These are phyloP conservation scores for Scedosporium minutisporum DNA, from an alignment of 2,329 filamentous ascomycete species.

Conservation along the genomic window DNA sequence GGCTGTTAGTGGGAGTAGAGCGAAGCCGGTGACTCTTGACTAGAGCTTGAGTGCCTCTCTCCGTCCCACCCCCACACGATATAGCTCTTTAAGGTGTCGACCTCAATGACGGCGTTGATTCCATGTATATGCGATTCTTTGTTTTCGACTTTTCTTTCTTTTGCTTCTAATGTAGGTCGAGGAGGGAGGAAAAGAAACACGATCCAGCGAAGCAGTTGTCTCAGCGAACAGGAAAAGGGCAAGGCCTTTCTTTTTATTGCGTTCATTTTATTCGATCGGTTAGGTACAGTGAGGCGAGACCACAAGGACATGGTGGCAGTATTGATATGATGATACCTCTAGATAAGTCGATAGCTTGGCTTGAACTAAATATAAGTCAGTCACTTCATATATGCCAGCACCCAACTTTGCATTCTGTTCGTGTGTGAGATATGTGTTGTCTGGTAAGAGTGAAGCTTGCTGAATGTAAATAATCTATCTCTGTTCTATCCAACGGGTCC, in stretches of 20 bases:
- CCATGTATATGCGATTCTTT: neutral
- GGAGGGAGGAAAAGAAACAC: neutral
- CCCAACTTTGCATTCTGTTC: neutral
- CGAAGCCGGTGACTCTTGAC: conserved; percentile 4
- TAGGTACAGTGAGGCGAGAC: neutral
- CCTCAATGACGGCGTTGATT: neutral
- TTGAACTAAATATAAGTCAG: neutral
- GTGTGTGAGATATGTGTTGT: neutral
- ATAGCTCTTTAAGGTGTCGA: too few relatives aligned
- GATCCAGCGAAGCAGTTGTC: neutral
- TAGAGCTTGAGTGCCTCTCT: neutral
- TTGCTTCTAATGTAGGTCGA: neutral
- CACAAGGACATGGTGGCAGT: neutral
- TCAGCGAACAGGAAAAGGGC: too few relatives aligned
- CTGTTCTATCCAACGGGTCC: too few relatives aligned
- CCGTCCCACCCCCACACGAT: too few relatives aligned
- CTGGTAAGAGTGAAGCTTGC: neutral
- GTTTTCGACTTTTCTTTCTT: neutral
- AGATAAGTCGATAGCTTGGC: neutral
- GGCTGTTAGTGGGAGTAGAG: neutral
- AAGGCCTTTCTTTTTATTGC: neutral
- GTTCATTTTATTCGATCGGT: neutral
- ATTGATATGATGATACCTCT: conserved; percentile 6
- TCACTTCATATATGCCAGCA: neutral
- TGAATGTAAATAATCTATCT: too few relatives aligned